phyloP scores from a whole-genome alignment of 2,329 filamentous ascomycete species.

The Ceratocystis destructans region DNA sequence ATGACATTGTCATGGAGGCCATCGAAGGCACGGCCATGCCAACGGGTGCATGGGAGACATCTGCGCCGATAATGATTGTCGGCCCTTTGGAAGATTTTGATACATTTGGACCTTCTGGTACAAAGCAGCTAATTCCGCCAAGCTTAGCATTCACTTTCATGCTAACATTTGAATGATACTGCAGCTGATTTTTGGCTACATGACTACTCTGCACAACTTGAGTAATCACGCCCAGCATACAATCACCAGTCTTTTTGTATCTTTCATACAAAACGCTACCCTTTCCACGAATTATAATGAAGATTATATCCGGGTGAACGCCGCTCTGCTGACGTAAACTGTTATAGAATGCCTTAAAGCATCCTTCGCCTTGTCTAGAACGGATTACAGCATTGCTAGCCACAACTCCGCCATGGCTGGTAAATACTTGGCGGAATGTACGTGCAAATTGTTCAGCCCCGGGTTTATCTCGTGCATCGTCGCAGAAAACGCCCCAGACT shows the following conservation, averaged over 20 bases:
- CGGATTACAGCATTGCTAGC: conserved; percentile 27
- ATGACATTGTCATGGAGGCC: conserved; percentile 74
- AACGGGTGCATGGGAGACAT: conserved; percentile 73
- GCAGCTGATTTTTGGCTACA: conserved; percentile 54
- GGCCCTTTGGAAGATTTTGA: neutral
- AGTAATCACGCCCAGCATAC: conserved; percentile 66
- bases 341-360: neutral
- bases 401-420: conserved; percentile 37
- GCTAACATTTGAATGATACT: conserved; percentile 85
- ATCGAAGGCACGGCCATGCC: conserved; percentile 57
- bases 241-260: conserved; percentile 82
- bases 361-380: conserved; percentile 17
- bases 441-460: conserved; percentile 26
- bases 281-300: conserved; percentile 32
- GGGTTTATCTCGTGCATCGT: conserved; percentile 31
- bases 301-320: conserved; percentile 2
- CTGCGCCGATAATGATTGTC: conserved; percentile 79
- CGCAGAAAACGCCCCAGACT: conserved; percentile 57
- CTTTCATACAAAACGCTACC: conserved; percentile 56
- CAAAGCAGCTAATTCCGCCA: conserved; percentile 56
- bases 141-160: conserved; percentile 98
- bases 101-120: conserved; percentile 26
- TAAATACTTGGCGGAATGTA: conserved; percentile 35
- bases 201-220: conserved; percentile 67
- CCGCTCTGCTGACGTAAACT: neutral